phyloP scores from a whole-genome alignment of 345 rosid genomes.

The Euphorbia pulcherrima region DNA sequence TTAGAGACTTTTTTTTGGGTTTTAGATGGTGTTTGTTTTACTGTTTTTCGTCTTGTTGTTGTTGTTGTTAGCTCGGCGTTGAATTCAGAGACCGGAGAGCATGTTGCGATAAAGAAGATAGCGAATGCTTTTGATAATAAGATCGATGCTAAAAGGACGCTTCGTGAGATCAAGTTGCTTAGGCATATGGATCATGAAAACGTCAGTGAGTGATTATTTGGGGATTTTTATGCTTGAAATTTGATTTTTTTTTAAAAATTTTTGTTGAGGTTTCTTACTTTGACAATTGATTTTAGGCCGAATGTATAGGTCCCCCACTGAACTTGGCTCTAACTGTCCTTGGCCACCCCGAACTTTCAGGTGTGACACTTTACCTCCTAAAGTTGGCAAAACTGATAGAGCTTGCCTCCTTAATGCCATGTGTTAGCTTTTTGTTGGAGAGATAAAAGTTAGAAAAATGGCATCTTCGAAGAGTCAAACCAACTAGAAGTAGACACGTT shows the following conservation, averaged over 20 bases:
- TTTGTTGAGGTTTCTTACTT: neutral
- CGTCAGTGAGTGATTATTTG: slow-evolving; percentile 55
- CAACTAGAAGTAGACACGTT: no score
- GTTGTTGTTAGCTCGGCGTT: slow-evolving; percentile 46
- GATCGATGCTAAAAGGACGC: slow-evolving; percentile 86
- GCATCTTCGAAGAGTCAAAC: no score
- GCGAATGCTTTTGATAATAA: slow-evolving; percentile 71
- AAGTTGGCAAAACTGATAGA: no score
- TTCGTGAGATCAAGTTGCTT: slow-evolving; percentile 94
- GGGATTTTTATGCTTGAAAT: neutral
- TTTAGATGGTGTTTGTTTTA: slow-evolving; percentile 1
- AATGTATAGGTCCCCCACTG: no score
- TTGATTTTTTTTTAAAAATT: neutral
- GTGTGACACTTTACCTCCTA: no score
- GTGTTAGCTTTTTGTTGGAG: no score
- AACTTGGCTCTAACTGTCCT: no score
- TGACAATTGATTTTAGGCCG: neutral
- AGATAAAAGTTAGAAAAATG: no score
- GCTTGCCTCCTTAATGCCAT: no score
- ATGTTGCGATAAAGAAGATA: slow-evolving; percentile 85
- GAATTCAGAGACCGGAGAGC: slow-evolving; percentile 75
- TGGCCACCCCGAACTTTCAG: no score
- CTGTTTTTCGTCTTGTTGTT: neutral
- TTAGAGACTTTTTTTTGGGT: neutral
- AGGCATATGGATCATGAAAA: slow-evolving; percentile 95